Base-by-base conservation (phyloP, 305 asterid species). In the Fraxinus sp. region DNA sequence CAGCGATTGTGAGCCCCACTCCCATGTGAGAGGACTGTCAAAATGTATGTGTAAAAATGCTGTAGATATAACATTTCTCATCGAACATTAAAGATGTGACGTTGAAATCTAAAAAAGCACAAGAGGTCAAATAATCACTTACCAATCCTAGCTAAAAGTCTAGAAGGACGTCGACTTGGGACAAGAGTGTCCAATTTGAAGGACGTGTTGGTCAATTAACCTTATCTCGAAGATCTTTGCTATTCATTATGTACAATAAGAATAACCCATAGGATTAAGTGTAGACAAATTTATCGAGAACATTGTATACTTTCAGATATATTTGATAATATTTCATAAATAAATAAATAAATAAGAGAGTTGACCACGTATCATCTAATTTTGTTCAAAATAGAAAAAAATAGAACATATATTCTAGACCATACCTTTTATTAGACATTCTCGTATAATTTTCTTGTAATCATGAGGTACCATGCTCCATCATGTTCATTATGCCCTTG, bases 381-480 rank as follows among this genome's bases (percentile, higher is more conserved):
- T 44, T 11, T 44, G 55, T 44, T 44, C 1, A 44, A 44, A 41
- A 9, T 4, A 35, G 39, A 9, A 39, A 39, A 8, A 39, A 39
- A 8, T 0, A 0, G 3, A 41, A 10, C 9, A 41, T 9, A 41
- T 57, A 16, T 16, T 4, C 1, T 4, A 57, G 9, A 62, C 8
- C 46, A 39, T 7, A 39, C 46, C 11, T 39, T 39, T 39, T 39
- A 39, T 7, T 39, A 39, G 1, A 7, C 11, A 8, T 39, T 39
- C 46, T 39, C 46, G 8, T 8, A 39, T 39, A 7, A 39, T 39
- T 39, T 39, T 85, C 84, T 88, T 86, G 90, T 91, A 89, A 2
- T 87, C 91, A 83, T 97, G 92, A 70, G 94, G 87, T 49, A 92
- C 87, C 81, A 96, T 95, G 88, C 28, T 14, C 83, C 72, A 33